phyloP scores from a whole-genome alignment of 208 protist species.

The Acanthamoeba healyi region DNA sequence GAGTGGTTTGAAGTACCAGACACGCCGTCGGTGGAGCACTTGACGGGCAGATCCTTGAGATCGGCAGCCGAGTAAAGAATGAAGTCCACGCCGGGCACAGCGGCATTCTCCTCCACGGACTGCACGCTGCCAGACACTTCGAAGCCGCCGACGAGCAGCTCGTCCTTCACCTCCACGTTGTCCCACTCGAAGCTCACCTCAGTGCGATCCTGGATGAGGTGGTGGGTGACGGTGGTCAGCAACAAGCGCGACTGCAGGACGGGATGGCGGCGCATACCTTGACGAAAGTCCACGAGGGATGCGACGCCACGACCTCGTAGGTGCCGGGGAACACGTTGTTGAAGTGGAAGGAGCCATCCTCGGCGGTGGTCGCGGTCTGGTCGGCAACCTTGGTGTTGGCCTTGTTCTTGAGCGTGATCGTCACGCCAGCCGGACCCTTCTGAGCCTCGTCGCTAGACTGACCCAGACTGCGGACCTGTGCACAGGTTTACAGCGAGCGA shows the following conservation, averaged over 20 bases:
- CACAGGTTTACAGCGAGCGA: no score
- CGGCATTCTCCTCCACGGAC: constrained; percentile 55
- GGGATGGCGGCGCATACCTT: constrained; percentile 7
- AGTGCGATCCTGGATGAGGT: not conserved
- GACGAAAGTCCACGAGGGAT: constrained; percentile 68
- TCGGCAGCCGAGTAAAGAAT: constrained; percentile 60
- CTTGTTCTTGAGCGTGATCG: constrained; percentile 47
- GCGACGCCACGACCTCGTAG: constrained; percentile 65
- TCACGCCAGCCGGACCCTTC: constrained; percentile 25
- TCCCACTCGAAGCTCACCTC: constrained; percentile 73
- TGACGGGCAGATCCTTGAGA: not conserved
- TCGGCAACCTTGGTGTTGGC: constrained; percentile 34
- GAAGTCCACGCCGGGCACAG: constrained; percentile 69
- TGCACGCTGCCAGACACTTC: constrained; percentile 41
- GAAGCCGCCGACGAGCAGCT: constrained; percentile 48
- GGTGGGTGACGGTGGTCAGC: no score
- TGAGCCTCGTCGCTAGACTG: not conserved
- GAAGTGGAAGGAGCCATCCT: constrained; percentile 64
- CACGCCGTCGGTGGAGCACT: constrained; percentile 13
- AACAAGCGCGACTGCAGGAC: not conserved
- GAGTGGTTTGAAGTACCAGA: not conserved
- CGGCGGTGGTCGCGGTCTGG: constrained; percentile 4
- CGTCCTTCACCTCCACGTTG: constrained; percentile 58
- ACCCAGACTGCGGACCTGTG: constrained; percentile 42
- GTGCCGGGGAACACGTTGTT: constrained; percentile 71